Percentiles rank a stretch among this genome's conserved stretches.
phyloP scores from a whole-genome alignment of 192 early-diverging fungal genomes.

The Coemansia guatemalensis region DNA sequence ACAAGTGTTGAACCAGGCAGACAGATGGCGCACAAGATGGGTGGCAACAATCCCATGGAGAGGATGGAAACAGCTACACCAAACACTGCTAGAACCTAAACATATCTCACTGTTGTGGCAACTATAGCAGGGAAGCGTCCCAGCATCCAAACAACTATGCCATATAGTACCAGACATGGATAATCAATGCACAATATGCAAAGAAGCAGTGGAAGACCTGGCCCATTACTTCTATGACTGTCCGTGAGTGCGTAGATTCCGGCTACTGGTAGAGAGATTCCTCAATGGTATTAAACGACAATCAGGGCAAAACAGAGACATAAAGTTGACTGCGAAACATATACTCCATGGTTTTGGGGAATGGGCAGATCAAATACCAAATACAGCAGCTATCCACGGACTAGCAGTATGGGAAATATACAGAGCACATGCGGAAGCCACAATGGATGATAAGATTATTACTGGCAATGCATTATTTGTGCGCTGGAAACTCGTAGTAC shows the following conservation, averaged over 20 bases:
- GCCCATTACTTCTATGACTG: background rate
- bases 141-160: background rate
- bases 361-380: background rate
- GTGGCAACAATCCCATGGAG: too few species aligned
- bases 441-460: background rate
- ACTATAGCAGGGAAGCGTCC: background rate
- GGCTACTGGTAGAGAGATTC: background rate
- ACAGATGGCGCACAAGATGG: background rate
- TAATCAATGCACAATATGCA: background rate
- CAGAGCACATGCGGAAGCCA: background rate
- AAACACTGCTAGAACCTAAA: background rate
- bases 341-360: background rate
- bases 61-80: background rate
- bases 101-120: conserved; percentile 1
- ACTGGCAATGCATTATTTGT: background rate
- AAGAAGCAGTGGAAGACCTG: background rate
- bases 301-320: too few species aligned
- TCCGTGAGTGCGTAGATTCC: background rate
- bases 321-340: too few species aligned
- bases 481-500: background rate
- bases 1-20: background rate
- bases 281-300: too few species aligned
- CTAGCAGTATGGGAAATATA: background rate
- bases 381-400: background rate
- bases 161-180: background rate